phyloP scores from a whole-genome alignment of 2,329 filamentous ascomycete species.

The Graphilbum sp. region DNA sequence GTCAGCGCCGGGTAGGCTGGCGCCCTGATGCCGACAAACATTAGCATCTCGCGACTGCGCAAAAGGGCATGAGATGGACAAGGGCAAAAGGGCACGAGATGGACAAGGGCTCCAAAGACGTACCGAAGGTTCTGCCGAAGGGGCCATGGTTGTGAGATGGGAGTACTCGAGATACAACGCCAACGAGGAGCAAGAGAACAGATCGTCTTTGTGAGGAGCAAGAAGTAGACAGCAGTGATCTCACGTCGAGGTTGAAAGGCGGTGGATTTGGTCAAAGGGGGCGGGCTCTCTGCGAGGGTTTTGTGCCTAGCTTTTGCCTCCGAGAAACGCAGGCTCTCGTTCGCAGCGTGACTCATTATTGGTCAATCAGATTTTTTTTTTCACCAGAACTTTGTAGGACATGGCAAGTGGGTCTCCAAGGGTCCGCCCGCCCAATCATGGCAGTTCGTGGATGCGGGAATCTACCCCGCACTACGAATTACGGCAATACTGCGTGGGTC shows the following conservation, averaged over 20 bases:
- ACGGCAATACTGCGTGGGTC: no score
- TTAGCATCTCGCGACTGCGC: not conserved
- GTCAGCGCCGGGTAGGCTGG: conserved; percentile 4
- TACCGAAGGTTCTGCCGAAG: conserved; percentile 9
- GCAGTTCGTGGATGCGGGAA: no score
- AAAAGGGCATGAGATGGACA: no score
- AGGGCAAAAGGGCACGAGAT: no score
- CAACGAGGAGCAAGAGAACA: no score
- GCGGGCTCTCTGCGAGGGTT: not conserved
- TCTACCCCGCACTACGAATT: no score
- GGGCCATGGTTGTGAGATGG: conserved; percentile 6
- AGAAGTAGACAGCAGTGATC: no score
- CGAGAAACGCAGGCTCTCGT: conserved; percentile 8
- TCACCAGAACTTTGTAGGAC: not conserved
- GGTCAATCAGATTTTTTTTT: conserved; percentile 9
- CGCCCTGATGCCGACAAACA: conserved; percentile 1
- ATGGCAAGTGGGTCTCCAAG: no score
- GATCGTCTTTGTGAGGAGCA: no score
- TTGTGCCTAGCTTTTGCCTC: conserved; percentile 5
- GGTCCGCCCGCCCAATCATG: not conserved
- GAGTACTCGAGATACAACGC: no score
- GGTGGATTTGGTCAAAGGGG: conserved; percentile 2
- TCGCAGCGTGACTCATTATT: conserved; percentile 11
- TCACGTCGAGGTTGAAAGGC: conserved; percentile 1
- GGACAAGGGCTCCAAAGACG: no score